Base-by-base conservation (phyloP, 176 grass and related monocot species). In the Aegilops longissima region DNA sequence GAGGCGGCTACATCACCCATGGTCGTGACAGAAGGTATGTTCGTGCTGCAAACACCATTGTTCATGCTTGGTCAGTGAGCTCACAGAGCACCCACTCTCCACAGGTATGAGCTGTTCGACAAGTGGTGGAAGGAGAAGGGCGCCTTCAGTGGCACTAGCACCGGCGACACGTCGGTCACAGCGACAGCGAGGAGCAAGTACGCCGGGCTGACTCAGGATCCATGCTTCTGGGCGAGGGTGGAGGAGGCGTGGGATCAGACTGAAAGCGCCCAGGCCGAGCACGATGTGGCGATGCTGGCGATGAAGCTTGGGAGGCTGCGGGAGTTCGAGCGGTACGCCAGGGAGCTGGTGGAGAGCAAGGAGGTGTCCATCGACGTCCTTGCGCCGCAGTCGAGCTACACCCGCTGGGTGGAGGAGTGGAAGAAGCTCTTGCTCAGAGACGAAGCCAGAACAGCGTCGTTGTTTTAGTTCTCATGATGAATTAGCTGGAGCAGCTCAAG, bases 161-260 rank as follows among this genome's bases (percentile, higher is more conserved):
- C 24, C 23, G 11, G 38, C 0, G 70, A 71, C 68, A 11, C 70
- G 63, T 8, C 12, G 2, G 82, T 70, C 7, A 51, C 52, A 8
- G 29, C 27, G 56, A 49, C 49, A 8, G 27, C 29, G 56, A 92
- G 97, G 78, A 97, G 94, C 83, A 99, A 97, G 74, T 92, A 89
- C n/a, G 97, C 97, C 0, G 97, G 97, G 31, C 34, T 99, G 63
- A 99, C 97, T 3, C 97, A 99, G 69, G 97, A 99, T 69, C 95
- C 97, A 0, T 97, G 92, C 80, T 99, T 99, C 80, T 99, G 97
- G 97, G 97, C 97, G 12, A 85, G 89, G 81, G 92, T 99, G 33
- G 97, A 99, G 63, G 90, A 93, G 34, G 94, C 92, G 4, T 89
- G 76, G 65, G 92, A 97, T 74, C 80, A 56, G 89, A 68, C 80